Percentiles rank a stretch among this genome's conserved stretches.
These are phyloP conservation scores for Dothistroma pini DNA, from an alignment of 2,329 filamentous ascomycete genomes.

Conservation along the genomic window DNA sequence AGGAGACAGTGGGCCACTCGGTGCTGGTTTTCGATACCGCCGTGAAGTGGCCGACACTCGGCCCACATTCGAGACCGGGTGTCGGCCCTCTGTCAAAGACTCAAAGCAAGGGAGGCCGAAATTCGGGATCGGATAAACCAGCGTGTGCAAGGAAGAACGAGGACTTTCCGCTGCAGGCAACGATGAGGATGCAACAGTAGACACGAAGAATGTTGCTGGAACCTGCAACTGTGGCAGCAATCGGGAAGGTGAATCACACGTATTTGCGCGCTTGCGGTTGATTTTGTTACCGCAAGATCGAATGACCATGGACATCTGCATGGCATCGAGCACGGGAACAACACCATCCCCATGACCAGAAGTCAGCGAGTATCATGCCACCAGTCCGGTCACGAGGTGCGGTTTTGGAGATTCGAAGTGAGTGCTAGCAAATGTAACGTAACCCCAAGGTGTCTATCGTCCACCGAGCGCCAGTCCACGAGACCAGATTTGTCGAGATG, in stretches of 20 bases:
- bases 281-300: not conserved
- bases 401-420: not conserved
- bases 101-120: conserved; percentile 13
- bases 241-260: not conserved
- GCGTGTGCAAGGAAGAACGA: not conserved
- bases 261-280: not conserved
- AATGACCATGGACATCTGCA: not conserved
- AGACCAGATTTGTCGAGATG: too few relatives aligned
- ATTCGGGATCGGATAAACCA: conserved; percentile 10
- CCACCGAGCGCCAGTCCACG: too few relatives aligned
- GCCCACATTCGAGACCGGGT: conserved; percentile 8
- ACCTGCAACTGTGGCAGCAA: not conserved
- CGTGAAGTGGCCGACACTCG: conserved; percentile 19
- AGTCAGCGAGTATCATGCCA: not conserved
- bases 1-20: not conserved
- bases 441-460: too few relatives aligned
- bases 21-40: conserved; percentile 10
- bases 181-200: not conserved
- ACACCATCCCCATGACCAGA: not conserved
- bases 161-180: not conserved
- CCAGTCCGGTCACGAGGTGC: not conserved
- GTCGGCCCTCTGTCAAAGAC: conserved; percentile 3
- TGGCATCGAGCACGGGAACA: not conserved
- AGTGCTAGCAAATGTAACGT: not conserved
- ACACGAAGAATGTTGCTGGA: not conserved